These are phyloP conservation scores for Fomes fomentarius DNA, from an alignment of 1,284 basidiomycete genomes.

Conservation along the genomic window DNA sequence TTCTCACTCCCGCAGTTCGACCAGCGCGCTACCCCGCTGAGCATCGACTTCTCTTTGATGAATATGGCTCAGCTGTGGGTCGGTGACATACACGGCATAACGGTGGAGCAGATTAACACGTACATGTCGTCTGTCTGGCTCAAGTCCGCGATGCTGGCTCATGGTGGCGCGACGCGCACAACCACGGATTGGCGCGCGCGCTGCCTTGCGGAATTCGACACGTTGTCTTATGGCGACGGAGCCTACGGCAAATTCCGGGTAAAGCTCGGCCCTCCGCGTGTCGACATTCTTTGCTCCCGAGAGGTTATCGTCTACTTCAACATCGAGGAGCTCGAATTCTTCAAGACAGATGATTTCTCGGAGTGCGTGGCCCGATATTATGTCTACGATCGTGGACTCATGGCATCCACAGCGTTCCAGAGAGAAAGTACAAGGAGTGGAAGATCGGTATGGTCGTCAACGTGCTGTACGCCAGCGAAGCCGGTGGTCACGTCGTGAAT, in stretches of 20 bases:
- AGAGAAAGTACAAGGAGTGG: constrained; percentile 28
- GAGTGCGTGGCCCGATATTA: constrained; percentile 18
- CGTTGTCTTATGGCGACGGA: constrained; percentile 10
- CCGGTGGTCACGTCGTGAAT: constrained; percentile 26
- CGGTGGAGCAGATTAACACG: constrained; percentile 35
- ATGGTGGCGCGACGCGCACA: constrained; percentile 9
- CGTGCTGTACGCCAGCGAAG: constrained; percentile 25
- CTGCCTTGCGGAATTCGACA: constrained; percentile 33
- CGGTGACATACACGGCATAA: constrained; percentile 27
- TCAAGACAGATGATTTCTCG: constrained; percentile 26
- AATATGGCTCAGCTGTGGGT: constrained; percentile 2
- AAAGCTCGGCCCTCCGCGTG: constrained; percentile 32
- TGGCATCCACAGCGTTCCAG: constrained; percentile 7
- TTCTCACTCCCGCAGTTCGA: constrained; percentile 37
- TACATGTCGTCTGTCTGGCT: constrained; percentile 36
- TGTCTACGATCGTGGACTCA: not conserved
- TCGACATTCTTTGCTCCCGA: constrained; percentile 34
- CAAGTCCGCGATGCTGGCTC: constrained; percentile 32
- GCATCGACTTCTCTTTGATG: constrained; percentile 32
- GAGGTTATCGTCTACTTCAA: constrained; percentile 37
- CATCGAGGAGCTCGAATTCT: constrained; percentile 34
- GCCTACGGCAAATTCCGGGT: constrained; percentile 29
- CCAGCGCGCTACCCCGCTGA: constrained; percentile 22
- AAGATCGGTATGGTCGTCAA: constrained; percentile 36
- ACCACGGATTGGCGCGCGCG: constrained; percentile 17